Conservation (phyloP, 2,329 filamentous ascomycete species). For the Septoria petroselini region DNA sequence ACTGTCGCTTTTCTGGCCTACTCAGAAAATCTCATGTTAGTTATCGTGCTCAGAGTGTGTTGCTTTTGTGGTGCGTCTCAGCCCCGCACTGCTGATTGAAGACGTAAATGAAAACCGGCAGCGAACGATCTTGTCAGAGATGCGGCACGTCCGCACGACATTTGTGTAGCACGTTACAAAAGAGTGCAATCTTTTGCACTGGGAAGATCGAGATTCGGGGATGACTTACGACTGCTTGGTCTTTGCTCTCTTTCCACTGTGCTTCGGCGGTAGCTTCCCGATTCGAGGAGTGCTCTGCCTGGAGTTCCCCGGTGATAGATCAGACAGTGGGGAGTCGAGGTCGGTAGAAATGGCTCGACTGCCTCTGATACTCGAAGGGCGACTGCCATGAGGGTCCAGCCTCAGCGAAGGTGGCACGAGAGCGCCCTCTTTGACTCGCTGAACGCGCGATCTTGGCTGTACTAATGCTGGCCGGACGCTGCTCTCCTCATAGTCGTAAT, state of each 20-base stretch:
- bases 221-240: conserved; percentile 43
- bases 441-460: conserved; percentile 21
- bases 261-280: conserved; percentile 28
- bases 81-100: conserved; percentile 25
- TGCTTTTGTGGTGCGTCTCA: conserved; percentile 11
- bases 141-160: background rate
- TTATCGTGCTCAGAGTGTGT: conserved; percentile 17
- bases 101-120: conserved; percentile 3
- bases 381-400: conserved; percentile 27
- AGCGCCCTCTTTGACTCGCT: conserved; percentile 22
- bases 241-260: conserved; percentile 37
- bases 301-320: conserved; percentile 34
- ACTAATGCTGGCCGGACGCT: conserved; percentile 30
- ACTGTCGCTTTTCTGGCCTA: conserved; percentile 75
- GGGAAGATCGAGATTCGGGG: conserved; percentile 6
- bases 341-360: conserved; percentile 32
- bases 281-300: conserved; percentile 33
- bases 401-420: conserved; percentile 28
- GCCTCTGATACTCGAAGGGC: conserved; percentile 22
- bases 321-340: conserved; percentile 37
- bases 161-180: background rate
- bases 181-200: background rate
- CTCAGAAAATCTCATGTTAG: conserved; percentile 33
- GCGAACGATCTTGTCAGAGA: background rate
- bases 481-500: conserved; percentile 35